Conservation (phyloP, 345 rosid species). For the Cardamine resedifolia region DNA sequence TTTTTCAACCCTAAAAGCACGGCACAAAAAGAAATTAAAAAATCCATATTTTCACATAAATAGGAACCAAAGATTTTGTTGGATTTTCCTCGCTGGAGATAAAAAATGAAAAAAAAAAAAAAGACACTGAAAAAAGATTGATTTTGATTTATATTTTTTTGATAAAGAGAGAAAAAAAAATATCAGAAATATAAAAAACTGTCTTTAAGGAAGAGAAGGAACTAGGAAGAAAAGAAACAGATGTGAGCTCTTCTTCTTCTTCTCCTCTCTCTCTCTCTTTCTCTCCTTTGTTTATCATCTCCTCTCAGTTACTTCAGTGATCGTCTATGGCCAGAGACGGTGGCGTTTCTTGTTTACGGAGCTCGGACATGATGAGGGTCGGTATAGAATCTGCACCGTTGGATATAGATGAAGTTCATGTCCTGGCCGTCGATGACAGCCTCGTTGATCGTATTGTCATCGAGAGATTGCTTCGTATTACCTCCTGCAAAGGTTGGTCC, state of each 20-base stretch:
- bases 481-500: constrained; percentile 75
- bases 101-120: not conserved
- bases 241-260: constrained; percentile 20
- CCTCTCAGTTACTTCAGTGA: not conserved
- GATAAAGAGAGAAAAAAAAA: constrained; percentile 29
- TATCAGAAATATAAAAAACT: constrained; percentile 35
- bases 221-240: constrained; percentile 20
- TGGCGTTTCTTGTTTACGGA: constrained; percentile 46
- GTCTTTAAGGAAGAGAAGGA: not conserved
- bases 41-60: constrained; percentile 12
- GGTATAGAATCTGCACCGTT: constrained; percentile 41
- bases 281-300: not conserved
- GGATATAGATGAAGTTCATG: constrained; percentile 69
- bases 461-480: constrained; percentile 72
- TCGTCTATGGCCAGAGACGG: constrained; percentile 56
- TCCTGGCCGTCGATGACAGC: constrained; percentile 91
- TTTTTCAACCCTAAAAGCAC: constrained; percentile 39
- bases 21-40: constrained; percentile 11
- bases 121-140: not conserved
- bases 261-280: not conserved
- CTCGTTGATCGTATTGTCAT: constrained; percentile 83
- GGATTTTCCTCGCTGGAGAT: constrained; percentile 34
- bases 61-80: constrained; percentile 49
- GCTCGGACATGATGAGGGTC: constrained; percentile 43
- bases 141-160: constrained; percentile 34